These are phyloP conservation scores for Pyrenochaeta sp. DNA, from an alignment of 2,329 filamentous ascomycete genomes.

Conservation along the genomic window DNA sequence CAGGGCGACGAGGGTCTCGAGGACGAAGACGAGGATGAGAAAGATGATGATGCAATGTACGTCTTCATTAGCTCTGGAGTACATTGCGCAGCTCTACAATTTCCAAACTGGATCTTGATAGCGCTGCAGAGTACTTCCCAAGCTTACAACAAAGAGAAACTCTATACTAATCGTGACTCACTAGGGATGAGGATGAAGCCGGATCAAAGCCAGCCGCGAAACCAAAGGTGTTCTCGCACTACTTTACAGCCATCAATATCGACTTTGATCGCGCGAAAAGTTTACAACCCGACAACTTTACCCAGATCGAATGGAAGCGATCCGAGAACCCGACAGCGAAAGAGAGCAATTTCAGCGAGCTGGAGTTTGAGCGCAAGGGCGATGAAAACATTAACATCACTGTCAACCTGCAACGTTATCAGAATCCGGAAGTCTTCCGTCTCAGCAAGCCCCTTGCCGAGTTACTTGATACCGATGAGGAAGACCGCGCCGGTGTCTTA, in stretches of 20 bases:
- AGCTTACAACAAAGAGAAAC: neutral
- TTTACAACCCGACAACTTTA: slow-evolving; percentile 70
- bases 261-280: slow-evolving; percentile 65
- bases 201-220: slow-evolving; percentile 47
- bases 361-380: slow-evolving; percentile 89
- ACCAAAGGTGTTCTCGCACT: slow-evolving; percentile 72
- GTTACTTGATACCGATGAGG: slow-evolving; percentile 85
- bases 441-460: slow-evolving; percentile 82
- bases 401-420: slow-evolving; percentile 84
- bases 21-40: slow-evolving; percentile 43
- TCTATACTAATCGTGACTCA: neutral
- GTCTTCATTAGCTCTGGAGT: slow-evolving; percentile 1
- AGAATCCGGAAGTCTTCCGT: slow-evolving; percentile 84
- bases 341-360: slow-evolving; percentile 83
- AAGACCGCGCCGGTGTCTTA: slow-evolving; percentile 85
- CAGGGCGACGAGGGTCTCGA: slow-evolving; percentile 46
- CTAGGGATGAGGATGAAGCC: slow-evolving; percentile 63
- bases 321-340: slow-evolving; percentile 70
- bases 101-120: neutral
- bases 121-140: neutral
- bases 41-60: slow-evolving; percentile 62
- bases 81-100: neutral
- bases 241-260: slow-evolving; percentile 81
- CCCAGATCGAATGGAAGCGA: slow-evolving; percentile 86
- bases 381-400: slow-evolving; percentile 94